Percentiles rank a stretch among this genome's conserved stretches.
Conservation (phyloP, 345 rosid genomes). For the Kernera saxatilis region DNA sequence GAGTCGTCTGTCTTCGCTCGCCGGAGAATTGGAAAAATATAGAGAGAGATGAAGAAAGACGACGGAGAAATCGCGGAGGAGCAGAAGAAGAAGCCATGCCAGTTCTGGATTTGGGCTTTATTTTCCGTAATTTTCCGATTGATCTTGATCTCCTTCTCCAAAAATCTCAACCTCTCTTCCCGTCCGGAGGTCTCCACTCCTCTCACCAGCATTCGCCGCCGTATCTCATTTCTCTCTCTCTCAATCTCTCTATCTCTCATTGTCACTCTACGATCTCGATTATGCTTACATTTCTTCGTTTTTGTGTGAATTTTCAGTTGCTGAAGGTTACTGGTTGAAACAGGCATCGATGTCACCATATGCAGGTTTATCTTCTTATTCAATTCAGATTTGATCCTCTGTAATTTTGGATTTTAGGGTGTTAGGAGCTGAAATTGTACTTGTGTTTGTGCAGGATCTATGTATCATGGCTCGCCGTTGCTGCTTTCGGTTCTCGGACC, state of each 20-base stretch:
- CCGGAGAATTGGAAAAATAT: slow-evolving; percentile 4
- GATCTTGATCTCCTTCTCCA: slow-evolving; percentile 49
- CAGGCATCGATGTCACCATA: slow-evolving; percentile 87
- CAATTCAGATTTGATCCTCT: slow-evolving; percentile 3
- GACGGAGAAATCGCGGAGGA: slow-evolving; percentile 28
- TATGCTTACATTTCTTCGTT: background rate
- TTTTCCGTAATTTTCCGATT: slow-evolving; percentile 45
- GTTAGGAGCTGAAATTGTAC: background rate
- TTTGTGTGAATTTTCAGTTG: slow-evolving; percentile 43
- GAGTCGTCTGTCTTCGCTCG: slow-evolving; percentile 16
- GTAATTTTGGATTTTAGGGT: background rate
- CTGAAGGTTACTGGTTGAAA: slow-evolving; percentile 98
- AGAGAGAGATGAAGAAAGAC: slow-evolving; percentile 25
- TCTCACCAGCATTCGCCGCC: slow-evolving; percentile 89
- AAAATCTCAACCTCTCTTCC: slow-evolving; percentile 60
- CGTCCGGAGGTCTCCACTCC: slow-evolving; percentile 98
- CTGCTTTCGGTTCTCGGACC: slow-evolving; percentile 79
- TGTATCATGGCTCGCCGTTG: slow-evolving; percentile 95
- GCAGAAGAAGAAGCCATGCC: slow-evolving; percentile 12
- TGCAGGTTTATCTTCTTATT: slow-evolving; percentile 46
- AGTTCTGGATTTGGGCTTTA: slow-evolving; percentile 52
- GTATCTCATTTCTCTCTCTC: slow-evolving; percentile 38
- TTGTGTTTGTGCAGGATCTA: slow-evolving; percentile 56
- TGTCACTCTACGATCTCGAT: background rate
- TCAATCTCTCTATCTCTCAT: background rate